Conservation (phyloP, 1,284 basidiomycete genomes). For the Phaffia rhodozyma region DNA sequence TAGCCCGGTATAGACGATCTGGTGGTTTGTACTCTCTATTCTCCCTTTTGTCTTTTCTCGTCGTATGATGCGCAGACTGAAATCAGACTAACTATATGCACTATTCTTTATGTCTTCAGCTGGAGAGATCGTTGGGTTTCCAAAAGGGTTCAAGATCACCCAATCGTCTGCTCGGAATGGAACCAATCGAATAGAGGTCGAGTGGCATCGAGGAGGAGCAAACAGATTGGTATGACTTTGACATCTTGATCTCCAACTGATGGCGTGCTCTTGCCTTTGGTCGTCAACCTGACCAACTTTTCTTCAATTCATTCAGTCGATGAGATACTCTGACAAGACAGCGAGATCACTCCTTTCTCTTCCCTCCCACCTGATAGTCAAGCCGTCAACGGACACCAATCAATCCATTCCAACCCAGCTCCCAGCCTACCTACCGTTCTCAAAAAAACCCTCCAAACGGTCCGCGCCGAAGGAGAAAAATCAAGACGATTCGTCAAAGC, state of each 20-base stretch:
- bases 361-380: background rate
- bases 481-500: background rate
- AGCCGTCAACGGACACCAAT: background rate
- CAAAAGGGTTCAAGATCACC: background rate
- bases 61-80: background rate
- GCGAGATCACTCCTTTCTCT: background rate
- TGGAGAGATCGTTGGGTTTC: background rate
- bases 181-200: background rate
- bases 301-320: background rate
- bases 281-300: too few species aligned
- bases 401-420: background rate
- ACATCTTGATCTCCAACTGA: background rate
- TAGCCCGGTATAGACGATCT: background rate
- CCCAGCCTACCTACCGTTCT: background rate
- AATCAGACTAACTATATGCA: background rate
- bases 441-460: background rate
- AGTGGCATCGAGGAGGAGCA: background rate
- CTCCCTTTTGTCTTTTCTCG: background rate
- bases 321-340: slow-evolving; percentile 6
- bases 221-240: background rate
- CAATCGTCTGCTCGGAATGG: background rate
- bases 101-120: background rate
- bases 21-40: background rate
- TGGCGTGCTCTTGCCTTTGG: background rate
- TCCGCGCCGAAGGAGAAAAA: background rate